A percentile compares a stretch with the other conserved stretches of the same genome.
phyloP scores from a whole-genome alignment of 164 flowering plant genomes.

The Vitis amurensis region DNA sequence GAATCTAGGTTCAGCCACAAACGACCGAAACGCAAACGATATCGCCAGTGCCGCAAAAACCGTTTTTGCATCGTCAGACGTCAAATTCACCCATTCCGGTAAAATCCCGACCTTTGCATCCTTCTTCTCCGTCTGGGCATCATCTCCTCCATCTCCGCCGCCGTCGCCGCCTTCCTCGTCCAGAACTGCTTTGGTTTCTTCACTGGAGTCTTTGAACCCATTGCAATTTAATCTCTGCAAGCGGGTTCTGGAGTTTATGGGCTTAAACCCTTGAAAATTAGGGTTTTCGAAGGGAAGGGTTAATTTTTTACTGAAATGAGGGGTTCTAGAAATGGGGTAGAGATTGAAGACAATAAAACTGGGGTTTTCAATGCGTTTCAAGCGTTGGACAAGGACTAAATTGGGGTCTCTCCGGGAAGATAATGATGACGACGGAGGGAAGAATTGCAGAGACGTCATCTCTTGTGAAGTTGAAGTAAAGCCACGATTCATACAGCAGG shows the following conservation, averaged over 20 bases:
- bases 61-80: conserved; percentile 77
- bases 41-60: conserved; percentile 77
- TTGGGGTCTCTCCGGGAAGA: conserved; percentile 25
- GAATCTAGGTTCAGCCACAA: conserved; percentile 91
- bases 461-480: background rate
- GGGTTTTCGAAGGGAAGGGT: conserved; percentile 15
- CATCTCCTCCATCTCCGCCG: conserved; percentile 49
- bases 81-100: conserved; percentile 80
- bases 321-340: conserved; percentile 15
- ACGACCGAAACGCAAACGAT: conserved; percentile 81
- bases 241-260: conserved; percentile 10
- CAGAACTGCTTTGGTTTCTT: conserved; percentile 44
- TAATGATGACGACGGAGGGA: conserved; percentile 16
- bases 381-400: conserved; percentile 10
- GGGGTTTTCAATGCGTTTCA: conserved; percentile 21
- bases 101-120: conserved; percentile 27
- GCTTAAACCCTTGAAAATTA: conserved; percentile 18
- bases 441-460: conserved; percentile 34
- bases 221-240: conserved; percentile 32
- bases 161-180: conserved; percentile 51
- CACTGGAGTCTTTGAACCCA: conserved; percentile 46
- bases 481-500: too few species aligned
- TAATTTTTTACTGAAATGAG: conserved; percentile 12
- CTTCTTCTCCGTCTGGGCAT: conserved; percentile 32
- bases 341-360: conserved; percentile 14